phyloP scores from a whole-genome alignment of 176 grass and related monocot species.

The Oropetium thomaeum region DNA sequence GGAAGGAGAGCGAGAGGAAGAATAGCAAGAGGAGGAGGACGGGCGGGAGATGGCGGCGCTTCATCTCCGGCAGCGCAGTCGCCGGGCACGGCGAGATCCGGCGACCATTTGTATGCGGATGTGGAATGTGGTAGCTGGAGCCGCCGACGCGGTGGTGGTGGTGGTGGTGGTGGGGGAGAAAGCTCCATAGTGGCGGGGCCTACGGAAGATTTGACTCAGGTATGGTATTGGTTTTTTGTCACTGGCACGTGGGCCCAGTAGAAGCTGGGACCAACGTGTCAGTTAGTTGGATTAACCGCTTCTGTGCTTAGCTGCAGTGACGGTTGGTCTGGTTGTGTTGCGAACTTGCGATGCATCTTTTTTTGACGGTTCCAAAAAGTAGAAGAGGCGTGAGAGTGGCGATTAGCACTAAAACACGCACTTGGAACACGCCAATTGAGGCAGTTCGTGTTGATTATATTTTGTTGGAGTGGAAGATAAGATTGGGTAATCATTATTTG shows the following conservation, averaged over 20 bases:
- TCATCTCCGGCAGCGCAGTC: neutral
- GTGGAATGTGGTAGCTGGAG: neutral
- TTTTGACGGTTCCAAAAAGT: neutral
- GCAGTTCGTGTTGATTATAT: neutral
- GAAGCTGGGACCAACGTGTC: neutral
- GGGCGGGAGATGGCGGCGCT: neutral
- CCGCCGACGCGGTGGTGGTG: neutral
- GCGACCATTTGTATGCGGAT: neutral
- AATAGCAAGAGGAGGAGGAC: neutral
- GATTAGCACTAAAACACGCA: neutral
- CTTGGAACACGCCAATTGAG: neutral
- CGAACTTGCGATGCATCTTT: neutral
- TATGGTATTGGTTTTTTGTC: neutral
- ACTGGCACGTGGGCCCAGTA: neutral
- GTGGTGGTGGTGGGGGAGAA: constrained; percentile 29
- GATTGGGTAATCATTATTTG: neutral
- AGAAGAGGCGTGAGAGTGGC: neutral
- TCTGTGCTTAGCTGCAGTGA: neutral
- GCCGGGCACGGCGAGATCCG: neutral
- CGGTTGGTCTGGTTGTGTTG: neutral
- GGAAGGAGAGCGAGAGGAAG: constrained; percentile 27
- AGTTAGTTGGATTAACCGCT: neutral
- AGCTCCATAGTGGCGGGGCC: neutral
- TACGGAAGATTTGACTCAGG: neutral
- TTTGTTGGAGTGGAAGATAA: neutral